Evolutionary conservation across 2,329 filamentous ascomycete genomes (phyloP), one percentile per base, ranked within the genome.

Genomic region (Cercospora janseana): DNA sequence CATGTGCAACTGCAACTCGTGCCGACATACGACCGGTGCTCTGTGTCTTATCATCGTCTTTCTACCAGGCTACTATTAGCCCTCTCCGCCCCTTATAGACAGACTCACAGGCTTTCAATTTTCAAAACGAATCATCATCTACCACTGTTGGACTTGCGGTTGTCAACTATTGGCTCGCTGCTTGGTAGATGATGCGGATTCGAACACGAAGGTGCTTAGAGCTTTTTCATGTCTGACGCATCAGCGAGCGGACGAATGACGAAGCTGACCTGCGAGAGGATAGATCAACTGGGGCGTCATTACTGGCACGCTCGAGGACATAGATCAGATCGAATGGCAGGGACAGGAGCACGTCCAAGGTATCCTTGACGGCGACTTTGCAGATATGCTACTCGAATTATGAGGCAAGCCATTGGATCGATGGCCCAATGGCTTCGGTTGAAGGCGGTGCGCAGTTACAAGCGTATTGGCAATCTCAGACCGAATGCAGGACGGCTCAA

Each of bases 1-100:
- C 42, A 65, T 81, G 54, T 81, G 79, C 62, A 75, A 80, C 59
- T 81, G 79, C 68, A 63, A 65, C 51, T 69, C 64, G 20, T 82
- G 78, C 62, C 73, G 78, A 12, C 68, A 69, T 37, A 68, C 70
- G 23, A 75, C 73, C 13, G 79, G 79, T 15, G 66, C 73, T 8
- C 65, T 79, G 6, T 73, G 67, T 47, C 47, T 60, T 15, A 73
- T 72, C n/a, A 73, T 74, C 49, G 66, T 74, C 18, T 57, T 62
- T 8, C 60, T 79, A 15, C 69, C 70, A 7, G 46, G 63, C 16
- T 59, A 60, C 20, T 69, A 71, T 21, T 38, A 64, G 10, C 57
- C 66, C 12, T 46, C 60, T 4, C 18, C 49, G 16, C 20, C 41
- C 1, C 57, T 63, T 2, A 57, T 74, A 23, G 54, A 65, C 10